Conservation (phyloP, 345 rosid species). For the Tarenaya hassleriana region DNA sequence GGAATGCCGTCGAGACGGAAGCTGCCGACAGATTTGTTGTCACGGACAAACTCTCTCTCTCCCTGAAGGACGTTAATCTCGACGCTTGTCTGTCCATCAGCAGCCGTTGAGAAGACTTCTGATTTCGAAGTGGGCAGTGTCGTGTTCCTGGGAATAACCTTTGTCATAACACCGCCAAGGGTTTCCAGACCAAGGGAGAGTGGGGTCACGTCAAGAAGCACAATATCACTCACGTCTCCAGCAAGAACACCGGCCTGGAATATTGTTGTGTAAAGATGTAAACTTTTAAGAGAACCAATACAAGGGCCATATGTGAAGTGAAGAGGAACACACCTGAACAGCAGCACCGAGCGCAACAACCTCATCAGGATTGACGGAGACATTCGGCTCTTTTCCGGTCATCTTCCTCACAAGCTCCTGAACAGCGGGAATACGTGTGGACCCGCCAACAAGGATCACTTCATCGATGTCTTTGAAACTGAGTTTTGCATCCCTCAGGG, state of each 20-base stretch:
- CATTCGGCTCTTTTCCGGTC: slow-evolving; percentile 93
- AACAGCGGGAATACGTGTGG: slow-evolving; percentile 96
- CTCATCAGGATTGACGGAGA: slow-evolving; percentile 95
- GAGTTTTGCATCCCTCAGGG: slow-evolving; percentile 87
- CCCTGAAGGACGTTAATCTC: slow-evolving; percentile 97
- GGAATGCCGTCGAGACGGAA: slow-evolving; percentile 76
- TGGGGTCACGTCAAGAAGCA: slow-evolving; percentile 81
- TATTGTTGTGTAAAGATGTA: too few species aligned
- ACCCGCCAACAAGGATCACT: slow-evolving; percentile 97
- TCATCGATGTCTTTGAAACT: slow-evolving; percentile 83
- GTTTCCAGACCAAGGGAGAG: slow-evolving; percentile 91
- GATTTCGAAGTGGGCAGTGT: slow-evolving; percentile 96
- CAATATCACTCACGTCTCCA: slow-evolving; percentile 97
- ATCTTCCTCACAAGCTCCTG: slow-evolving; percentile 80
- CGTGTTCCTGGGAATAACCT: slow-evolving; percentile 88
- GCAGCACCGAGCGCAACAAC: slow-evolving; percentile 99
- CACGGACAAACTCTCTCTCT: slow-evolving; percentile 94
- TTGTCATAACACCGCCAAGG: slow-evolving; percentile 97
- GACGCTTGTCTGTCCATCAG: slow-evolving; percentile 98
- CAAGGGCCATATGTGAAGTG: neutral
- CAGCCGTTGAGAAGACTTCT: slow-evolving; percentile 97
- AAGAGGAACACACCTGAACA: slow-evolving; percentile 57
- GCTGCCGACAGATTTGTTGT: slow-evolving; percentile 83
- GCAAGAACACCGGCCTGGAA: slow-evolving; percentile 86
- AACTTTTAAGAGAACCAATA: neutral